Evolutionary conservation across 495 filamentous ascomycete species (phyloP).

Genomic region (Xylaria telfairii): DNA sequence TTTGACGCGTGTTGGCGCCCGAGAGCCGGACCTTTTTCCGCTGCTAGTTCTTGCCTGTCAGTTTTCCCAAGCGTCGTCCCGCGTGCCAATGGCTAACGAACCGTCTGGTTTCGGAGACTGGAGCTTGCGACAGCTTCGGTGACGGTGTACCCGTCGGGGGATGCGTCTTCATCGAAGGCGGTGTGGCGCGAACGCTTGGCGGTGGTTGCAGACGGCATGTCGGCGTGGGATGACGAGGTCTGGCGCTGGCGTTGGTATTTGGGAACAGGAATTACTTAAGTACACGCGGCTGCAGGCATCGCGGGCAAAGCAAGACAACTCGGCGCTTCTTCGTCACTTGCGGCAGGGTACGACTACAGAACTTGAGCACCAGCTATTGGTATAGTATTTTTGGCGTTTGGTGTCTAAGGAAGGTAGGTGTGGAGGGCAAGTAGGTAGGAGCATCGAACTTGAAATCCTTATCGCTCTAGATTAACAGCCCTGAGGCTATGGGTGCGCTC

Average conservation of each 20-base stretch:
- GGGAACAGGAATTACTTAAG: not conserved
- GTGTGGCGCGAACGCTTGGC: slow-evolving; percentile 55
- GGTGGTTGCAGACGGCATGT: slow-evolving; percentile 46
- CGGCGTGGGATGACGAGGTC: not conserved
- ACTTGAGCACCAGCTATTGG: not conserved
- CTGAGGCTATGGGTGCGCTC: not conserved
- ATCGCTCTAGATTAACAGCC: not conserved
- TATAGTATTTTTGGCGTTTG: not conserved
- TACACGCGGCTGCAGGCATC: slow-evolving; percentile 12
- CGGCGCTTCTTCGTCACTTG: not conserved
- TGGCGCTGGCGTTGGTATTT: too few relatives aligned
- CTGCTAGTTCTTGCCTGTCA: slow-evolving; percentile 37
- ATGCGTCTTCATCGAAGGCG: slow-evolving; percentile 47
- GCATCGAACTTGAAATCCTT: not conserved
- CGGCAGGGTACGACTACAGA: not conserved
- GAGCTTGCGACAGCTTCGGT: slow-evolving; percentile 49
- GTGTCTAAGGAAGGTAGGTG: not conserved
- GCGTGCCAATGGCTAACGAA: slow-evolving; percentile 37
- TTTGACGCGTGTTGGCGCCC: slow-evolving; percentile 30
- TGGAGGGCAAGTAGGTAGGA: too few relatives aligned
- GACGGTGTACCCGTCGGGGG: slow-evolving; percentile 55
- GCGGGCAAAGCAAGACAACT: not conserved
- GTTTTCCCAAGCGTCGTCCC: slow-evolving; percentile 12
- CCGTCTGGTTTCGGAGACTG: slow-evolving; percentile 51
- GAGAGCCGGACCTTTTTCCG: slow-evolving; percentile 55